A percentile compares a stretch with the other conserved stretches of the same genome.
These are phyloP conservation scores for Limonomyces culmigenus DNA, from an alignment of 1,284 basidiomycete species.

Conservation along the genomic window DNA sequence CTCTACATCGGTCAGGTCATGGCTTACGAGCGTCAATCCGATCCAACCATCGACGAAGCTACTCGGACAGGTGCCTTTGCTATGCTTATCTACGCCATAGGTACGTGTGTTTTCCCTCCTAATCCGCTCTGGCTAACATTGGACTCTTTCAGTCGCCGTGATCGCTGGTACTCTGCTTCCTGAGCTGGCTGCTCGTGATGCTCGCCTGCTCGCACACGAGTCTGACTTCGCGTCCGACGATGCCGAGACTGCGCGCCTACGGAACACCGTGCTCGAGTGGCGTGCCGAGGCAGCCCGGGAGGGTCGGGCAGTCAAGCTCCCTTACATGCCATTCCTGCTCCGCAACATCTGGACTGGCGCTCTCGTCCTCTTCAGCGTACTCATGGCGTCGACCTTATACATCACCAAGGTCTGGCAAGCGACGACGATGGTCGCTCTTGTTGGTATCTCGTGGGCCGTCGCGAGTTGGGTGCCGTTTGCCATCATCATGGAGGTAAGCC, in stretches of 20 bases:
- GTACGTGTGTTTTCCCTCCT: too few relatives aligned
- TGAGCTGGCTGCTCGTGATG: slow-evolving; percentile 64
- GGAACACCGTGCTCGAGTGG: slow-evolving; percentile 64
- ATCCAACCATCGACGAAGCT: slow-evolving; percentile 67
- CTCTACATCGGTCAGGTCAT: slow-evolving; percentile 87
- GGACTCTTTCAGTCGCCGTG: slow-evolving; percentile 66
- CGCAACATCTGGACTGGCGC: slow-evolving; percentile 87
- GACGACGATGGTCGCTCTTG: slow-evolving; percentile 62
- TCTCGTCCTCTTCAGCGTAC: slow-evolving; percentile 56
- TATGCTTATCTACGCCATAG: slow-evolving; percentile 79
- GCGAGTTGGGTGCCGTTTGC: slow-evolving; percentile 87
- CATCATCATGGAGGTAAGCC: slow-evolving; percentile 79
- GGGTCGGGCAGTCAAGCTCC: slow-evolving; percentile 58
- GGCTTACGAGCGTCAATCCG: slow-evolving; percentile 54
- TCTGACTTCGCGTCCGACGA: slow-evolving; percentile 59
- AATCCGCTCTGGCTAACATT: too few relatives aligned
- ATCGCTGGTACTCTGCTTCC: slow-evolving; percentile 72
- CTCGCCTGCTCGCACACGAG: slow-evolving; percentile 47
- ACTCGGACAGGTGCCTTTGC: slow-evolving; percentile 81
- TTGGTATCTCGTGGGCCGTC: slow-evolving; percentile 90
- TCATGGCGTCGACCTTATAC: slow-evolving; percentile 76
- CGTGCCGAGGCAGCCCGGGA: slow-evolving; percentile 60
- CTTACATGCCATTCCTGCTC: slow-evolving; percentile 75
- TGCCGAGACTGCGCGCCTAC: slow-evolving; percentile 49
- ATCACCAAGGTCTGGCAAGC: slow-evolving; percentile 67